Base-by-base conservation (phyloP, 2,329 filamentous ascomycete genomes). In the Fusarium fujikuroi region DNA sequence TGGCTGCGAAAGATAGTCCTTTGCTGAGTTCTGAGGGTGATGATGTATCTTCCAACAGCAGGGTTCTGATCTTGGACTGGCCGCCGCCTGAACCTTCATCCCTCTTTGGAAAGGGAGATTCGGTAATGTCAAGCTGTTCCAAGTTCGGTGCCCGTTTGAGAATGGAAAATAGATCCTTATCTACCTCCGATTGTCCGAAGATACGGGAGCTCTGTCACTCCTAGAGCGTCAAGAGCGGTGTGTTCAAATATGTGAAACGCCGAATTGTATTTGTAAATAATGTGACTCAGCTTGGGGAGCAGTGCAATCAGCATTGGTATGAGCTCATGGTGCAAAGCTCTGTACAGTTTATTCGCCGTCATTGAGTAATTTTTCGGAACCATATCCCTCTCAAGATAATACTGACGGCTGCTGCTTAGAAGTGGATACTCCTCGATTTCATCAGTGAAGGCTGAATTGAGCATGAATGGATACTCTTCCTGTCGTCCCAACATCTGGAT, bases 171-270 rank as follows among this genome's bases (percentile, higher is more conserved):
- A 5, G 0, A 28, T 40, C 36, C 0, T 2, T 1, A 9, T 14
- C 9, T 11, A 34, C 8, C 18, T 53, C 46, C 3, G 42, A 2
- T 15, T 15, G 18, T 18, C 1, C 14, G 18, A 9, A 60, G 46
- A 21, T 54, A 1, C 6, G 46, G n/a, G 11, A 54, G 9, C 14
- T 36, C 18, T 11, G 28, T 37, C 6, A 54, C 18, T 2, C 2
- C 28, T 12, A 54, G 19, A 9, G 28, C 46, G 1, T 34, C 25
- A 4, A 54, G 6, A 10, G 36, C n/a, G 5, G 23, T 12, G 1
- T 42, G 14, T 5, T 9, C 1, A 2, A 8, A 2, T 0, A 5
- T 2, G 0, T 2, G 0, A 7, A 18, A 25, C 2, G 1, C 9
- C 0, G 7, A 1, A 2, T 9, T 15, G 12, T 3, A 1, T 2